Evolutionary conservation across 2,329 filamentous ascomycete species (phyloP).

Genomic region (Myotisia sp.): DNA sequence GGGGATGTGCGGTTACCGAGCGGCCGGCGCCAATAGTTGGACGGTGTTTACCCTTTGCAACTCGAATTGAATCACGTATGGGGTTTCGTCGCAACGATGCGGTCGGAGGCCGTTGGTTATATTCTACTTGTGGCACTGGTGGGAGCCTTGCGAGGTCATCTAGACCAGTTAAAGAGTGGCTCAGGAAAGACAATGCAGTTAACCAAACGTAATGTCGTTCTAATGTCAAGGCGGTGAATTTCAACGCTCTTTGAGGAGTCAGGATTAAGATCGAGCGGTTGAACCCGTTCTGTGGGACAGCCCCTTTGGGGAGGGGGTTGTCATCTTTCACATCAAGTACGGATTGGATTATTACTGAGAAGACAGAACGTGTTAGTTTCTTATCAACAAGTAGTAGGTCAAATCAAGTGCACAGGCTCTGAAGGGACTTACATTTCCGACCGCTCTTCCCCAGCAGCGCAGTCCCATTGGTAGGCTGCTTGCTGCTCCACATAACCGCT

Average conservation of each 20-base stretch:
- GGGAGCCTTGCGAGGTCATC: slow-evolving; percentile 54
- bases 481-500: slow-evolving; percentile 95
- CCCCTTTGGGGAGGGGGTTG: slow-evolving; percentile 64
- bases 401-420: not conserved
- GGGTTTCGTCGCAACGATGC: slow-evolving; percentile 39
- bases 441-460: slow-evolving; percentile 89
- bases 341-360: slow-evolving; percentile 76
- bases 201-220: slow-evolving; percentile 94
- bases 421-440: slow-evolving; percentile 54
- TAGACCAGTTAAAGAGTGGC: slow-evolving; percentile 69
- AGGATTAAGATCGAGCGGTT: slow-evolving; percentile 90
- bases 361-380: not conserved
- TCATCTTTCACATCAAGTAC: slow-evolving; percentile 95
- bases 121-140: slow-evolving; percentile 35
- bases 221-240: slow-evolving; percentile 71
- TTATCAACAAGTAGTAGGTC: not conserved
- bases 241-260: slow-evolving; percentile 82
- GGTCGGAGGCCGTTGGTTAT: slow-evolving; percentile 29
- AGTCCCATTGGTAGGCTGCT: slow-evolving; percentile 77
- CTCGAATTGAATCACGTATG: slow-evolving; percentile 77
- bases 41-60: slow-evolving; percentile 60
- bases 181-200: slow-evolving; percentile 84
- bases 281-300: slow-evolving; percentile 46
- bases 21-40: slow-evolving; percentile 27
- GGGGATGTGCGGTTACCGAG: slow-evolving; percentile 22